These are phyloP conservation scores for Sporothrix luriei DNA, from an alignment of 2,329 filamentous ascomycete species.

Conservation along the genomic window DNA sequence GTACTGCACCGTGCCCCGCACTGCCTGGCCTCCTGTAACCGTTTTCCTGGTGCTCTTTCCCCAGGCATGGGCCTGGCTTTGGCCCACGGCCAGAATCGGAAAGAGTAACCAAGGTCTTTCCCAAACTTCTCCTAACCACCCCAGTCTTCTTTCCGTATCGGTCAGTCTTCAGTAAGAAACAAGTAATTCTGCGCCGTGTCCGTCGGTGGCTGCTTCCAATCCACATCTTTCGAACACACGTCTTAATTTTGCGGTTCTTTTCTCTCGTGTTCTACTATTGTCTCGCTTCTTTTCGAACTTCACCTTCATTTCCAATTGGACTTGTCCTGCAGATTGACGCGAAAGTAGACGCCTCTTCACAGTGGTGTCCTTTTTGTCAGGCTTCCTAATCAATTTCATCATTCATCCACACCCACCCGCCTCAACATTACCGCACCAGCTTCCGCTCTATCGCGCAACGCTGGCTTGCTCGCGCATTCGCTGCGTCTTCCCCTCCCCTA, in stretches of 20 bases:
- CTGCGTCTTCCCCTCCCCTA: slow-evolving; percentile 20
- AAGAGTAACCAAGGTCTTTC: slow-evolving; percentile 16
- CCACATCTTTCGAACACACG: slow-evolving; percentile 14
- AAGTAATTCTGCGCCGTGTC: slow-evolving; percentile 13
- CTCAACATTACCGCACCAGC: background rate
- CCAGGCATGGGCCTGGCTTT: background rate
- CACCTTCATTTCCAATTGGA: slow-evolving; percentile 15
- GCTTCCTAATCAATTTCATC: slow-evolving; percentile 2
- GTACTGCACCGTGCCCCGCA: slow-evolving; percentile 28
- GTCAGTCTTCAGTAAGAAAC: slow-evolving; percentile 27
- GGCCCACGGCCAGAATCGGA: slow-evolving; percentile 31
- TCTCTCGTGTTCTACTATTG: background rate
- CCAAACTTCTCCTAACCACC: background rate
- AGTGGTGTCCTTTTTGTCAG: slow-evolving; percentile 9
- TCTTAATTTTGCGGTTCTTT: slow-evolving; percentile 20
- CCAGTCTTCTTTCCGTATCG: slow-evolving; percentile 25
- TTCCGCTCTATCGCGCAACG: slow-evolving; percentile 16
- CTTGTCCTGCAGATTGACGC: background rate
- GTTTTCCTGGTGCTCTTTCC: slow-evolving; percentile 1
- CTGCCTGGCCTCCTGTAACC: slow-evolving; percentile 19
- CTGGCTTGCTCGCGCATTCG: slow-evolving; percentile 24
- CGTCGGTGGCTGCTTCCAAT: slow-evolving; percentile 22
- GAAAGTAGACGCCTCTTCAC: background rate
- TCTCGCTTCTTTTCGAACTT: background rate
- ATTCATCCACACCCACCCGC: slow-evolving; percentile 12